These are phyloP conservation scores for Paecilomyces niveus DNA, from an alignment of 2,329 filamentous ascomycete genomes.

Conservation along the genomic window DNA sequence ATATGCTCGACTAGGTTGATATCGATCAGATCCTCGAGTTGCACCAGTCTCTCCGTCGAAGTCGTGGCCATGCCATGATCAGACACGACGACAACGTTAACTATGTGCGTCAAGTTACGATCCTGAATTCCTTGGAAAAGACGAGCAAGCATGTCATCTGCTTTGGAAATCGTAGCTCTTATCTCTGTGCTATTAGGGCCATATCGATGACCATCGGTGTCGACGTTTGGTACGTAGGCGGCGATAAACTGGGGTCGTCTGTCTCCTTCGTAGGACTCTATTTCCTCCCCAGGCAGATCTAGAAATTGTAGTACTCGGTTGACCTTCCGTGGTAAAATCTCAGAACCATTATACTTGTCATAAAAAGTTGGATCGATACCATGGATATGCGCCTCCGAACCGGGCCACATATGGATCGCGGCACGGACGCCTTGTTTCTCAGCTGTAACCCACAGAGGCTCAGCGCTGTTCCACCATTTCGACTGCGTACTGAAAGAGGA, in stretches of 20 bases:
- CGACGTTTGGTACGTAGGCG: constrained; percentile 90
- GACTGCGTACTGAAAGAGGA: constrained; percentile 66
- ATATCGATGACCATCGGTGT: constrained; percentile 76
- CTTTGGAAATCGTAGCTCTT: constrained; percentile 64
- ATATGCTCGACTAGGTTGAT: constrained; percentile 68
- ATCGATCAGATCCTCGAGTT: constrained; percentile 85
- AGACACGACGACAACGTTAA: constrained; percentile 93
- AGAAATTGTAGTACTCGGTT: constrained; percentile 72
- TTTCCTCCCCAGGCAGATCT: constrained; percentile 69
- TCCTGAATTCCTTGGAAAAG: constrained; percentile 69
- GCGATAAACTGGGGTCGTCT: constrained; percentile 84
- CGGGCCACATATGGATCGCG: constrained; percentile 98
- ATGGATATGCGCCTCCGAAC: constrained; percentile 79
- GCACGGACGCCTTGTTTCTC: constrained; percentile 71
- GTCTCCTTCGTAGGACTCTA: constrained; percentile 42
- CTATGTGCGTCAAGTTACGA: constrained; percentile 79
- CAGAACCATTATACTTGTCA: constrained; percentile 76
- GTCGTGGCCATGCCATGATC: constrained; percentile 99
- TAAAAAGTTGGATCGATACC: constrained; percentile 69
- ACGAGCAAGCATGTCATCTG: constrained; percentile 72
- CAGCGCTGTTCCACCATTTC: constrained; percentile 83
- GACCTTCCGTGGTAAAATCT: constrained; percentile 68
- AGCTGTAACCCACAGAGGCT: constrained; percentile 90
- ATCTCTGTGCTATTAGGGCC: constrained; percentile 96
- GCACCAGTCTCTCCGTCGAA: constrained; percentile 68